Conservation (phyloP, 371 early-diverging fungal species). For the Rhizopus sp. region DNA sequence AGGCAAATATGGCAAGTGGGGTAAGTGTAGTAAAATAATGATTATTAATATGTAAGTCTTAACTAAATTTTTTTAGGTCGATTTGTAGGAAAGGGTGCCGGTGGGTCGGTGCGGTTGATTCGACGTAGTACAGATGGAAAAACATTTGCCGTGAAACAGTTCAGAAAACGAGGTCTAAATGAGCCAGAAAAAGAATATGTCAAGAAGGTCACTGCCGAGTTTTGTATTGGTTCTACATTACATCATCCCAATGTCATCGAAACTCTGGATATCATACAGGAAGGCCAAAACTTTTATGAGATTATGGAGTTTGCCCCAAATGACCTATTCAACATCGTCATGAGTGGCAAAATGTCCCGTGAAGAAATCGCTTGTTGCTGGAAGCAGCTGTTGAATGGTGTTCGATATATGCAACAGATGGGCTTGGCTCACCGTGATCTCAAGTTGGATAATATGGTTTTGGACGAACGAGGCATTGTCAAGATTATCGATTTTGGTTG, state of each 20-base stretch:
- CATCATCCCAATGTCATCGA: slow-evolving; percentile 88
- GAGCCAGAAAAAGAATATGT: slow-evolving; percentile 80
- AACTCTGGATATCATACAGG: slow-evolving; percentile 81
- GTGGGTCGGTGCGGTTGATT: slow-evolving; percentile 73
- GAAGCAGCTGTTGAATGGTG: slow-evolving; percentile 74
- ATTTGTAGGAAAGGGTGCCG: slow-evolving; percentile 76
- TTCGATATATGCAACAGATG: slow-evolving; percentile 70
- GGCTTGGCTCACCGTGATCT: slow-evolving; percentile 89
- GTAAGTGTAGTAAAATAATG: slow-evolving; percentile 15
- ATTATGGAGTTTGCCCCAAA: slow-evolving; percentile 85
- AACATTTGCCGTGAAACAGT: slow-evolving; percentile 82
- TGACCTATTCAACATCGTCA: slow-evolving; percentile 76
- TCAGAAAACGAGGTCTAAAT: slow-evolving; percentile 67
- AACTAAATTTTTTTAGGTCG: slow-evolving; percentile 34
- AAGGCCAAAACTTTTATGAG: slow-evolving; percentile 61
- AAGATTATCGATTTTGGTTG: slow-evolving; percentile 96
- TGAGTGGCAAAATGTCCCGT: slow-evolving; percentile 64
- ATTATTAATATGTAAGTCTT: neutral
- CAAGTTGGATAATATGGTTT: slow-evolving; percentile 84
- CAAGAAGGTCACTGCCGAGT: slow-evolving; percentile 84
- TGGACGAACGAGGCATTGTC: slow-evolving; percentile 68
- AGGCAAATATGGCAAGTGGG: slow-evolving; percentile 38
- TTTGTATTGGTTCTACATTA: slow-evolving; percentile 80
- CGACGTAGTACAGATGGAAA: slow-evolving; percentile 55
- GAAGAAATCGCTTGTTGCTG: slow-evolving; percentile 75